phyloP scores from a whole-genome alignment of 2,329 filamentous ascomycete species.

The Fusarium torulosum region DNA sequence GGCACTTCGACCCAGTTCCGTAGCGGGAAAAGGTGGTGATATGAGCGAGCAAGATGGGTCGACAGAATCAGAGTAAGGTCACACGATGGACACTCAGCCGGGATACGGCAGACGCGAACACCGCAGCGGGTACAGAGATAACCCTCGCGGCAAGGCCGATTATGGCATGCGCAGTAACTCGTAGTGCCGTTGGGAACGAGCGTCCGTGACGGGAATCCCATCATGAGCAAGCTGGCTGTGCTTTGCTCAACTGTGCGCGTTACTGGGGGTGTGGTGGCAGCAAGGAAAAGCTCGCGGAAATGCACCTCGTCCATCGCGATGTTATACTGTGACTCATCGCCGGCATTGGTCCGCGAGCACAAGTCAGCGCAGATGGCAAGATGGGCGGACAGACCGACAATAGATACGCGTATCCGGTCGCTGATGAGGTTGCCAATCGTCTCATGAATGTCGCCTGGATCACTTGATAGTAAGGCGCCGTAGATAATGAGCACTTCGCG shows the following conservation, averaged over 20 bases:
- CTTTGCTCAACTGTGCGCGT: slow-evolving; percentile 74
- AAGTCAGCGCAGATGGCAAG: slow-evolving; percentile 93
- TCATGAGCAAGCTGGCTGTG: slow-evolving; percentile 83
- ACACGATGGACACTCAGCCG: slow-evolving; percentile 91
- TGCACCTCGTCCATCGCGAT: slow-evolving; percentile 83
- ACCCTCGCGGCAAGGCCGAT: slow-evolving; percentile 82
- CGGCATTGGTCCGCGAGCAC: slow-evolving; percentile 86
- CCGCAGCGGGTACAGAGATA: slow-evolving; percentile 92
- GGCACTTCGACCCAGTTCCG: slow-evolving; percentile 91
- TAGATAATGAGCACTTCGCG: slow-evolving; percentile 93
- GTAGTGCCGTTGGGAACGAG: slow-evolving; percentile 74
- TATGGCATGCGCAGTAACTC: slow-evolving; percentile 92
- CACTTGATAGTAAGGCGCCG: slow-evolving; percentile 88
- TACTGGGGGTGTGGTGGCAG: slow-evolving; percentile 88
- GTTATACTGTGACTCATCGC: slow-evolving; percentile 80
- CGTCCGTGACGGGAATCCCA: slow-evolving; percentile 94
- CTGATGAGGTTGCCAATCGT: slow-evolving; percentile 83
- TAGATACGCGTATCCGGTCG: slow-evolving; percentile 87
- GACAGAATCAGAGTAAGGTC: slow-evolving; percentile 93
- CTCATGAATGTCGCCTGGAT: slow-evolving; percentile 94
- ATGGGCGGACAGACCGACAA: slow-evolving; percentile 91
- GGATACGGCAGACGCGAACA: slow-evolving; percentile 89
- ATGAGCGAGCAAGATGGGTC: slow-evolving; percentile 91
- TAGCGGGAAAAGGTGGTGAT: slow-evolving; percentile 92
- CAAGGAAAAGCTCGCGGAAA: slow-evolving; percentile 89